Evolutionary conservation across 2,329 filamentous ascomycete genomes (phyloP).

Genomic region (Camptophora hylomeconis): DNA sequence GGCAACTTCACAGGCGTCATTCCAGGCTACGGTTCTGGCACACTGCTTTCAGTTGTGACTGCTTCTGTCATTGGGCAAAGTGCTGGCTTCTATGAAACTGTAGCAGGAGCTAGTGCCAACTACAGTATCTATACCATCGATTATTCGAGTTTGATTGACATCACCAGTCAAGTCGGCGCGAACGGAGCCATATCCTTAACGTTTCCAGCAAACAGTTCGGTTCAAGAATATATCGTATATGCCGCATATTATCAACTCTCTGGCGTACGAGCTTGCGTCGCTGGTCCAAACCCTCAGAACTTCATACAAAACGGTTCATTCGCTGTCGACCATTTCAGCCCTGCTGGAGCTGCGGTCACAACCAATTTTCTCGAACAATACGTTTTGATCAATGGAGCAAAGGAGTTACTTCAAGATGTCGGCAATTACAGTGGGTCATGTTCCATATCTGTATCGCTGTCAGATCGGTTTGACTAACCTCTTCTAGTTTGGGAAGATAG

Average conservation of each 20-base stretch:
- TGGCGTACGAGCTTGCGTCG: background rate
- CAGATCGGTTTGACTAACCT: background rate
- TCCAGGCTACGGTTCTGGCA: conserved; percentile 27
- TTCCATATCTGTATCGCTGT: no score
- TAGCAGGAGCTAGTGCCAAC: no score
- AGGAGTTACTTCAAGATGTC: conserved; percentile 20
- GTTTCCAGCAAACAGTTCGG: background rate
- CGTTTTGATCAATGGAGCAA: conserved; percentile 22
- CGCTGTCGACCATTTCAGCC: conserved; percentile 28
- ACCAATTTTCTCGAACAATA: conserved; percentile 29
- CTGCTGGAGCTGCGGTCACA: conserved; percentile 22
- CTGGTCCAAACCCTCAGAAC: conserved; percentile 8
- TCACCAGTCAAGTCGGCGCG: conserved; percentile 17
- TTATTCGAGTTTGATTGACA: conserved; percentile 17
- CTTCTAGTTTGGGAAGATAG: conserved; percentile 24
- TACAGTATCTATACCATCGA: background rate
- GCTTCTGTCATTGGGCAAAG: conserved; percentile 7
- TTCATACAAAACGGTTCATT: conserved; percentile 26
- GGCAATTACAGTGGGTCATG: conserved; percentile 23
- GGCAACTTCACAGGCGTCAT: conserved; percentile 20
- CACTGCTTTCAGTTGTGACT: conserved; percentile 19
- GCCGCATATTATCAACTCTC: background rate
- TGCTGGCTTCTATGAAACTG: no score
- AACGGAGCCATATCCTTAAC: conserved; percentile 14
- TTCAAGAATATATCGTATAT: background rate